Evolutionary conservation across 176 grass and related monocot genomes (phyloP).

Genomic region (Triticum turgidum): DNA sequence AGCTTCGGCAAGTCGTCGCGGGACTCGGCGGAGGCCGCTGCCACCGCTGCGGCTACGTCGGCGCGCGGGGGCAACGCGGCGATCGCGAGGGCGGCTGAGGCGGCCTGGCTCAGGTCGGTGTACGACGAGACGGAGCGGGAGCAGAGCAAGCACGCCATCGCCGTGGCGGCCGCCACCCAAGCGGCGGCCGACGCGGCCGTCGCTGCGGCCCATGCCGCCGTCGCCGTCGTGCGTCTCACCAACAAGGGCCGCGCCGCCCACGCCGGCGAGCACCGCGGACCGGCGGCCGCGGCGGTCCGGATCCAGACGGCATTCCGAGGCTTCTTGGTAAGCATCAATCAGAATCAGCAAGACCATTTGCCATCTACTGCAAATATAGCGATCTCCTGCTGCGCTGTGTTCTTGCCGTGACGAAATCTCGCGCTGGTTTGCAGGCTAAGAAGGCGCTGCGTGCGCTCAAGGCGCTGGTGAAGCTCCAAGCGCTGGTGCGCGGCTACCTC

Average conservation of each 20-base stretch:
- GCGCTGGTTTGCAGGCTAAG: constrained; percentile 52
- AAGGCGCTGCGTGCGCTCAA: constrained; percentile 93
- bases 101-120: constrained; percentile 56
- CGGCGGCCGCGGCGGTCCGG: constrained; percentile 46
- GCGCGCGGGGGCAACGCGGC: constrained; percentile 24
- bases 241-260: constrained; percentile 51
- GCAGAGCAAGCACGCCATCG: constrained; percentile 96
- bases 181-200: constrained; percentile 78
- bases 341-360: background rate
- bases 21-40: constrained; percentile 36
- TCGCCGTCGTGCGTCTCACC: constrained; percentile 77
- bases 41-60: background rate
- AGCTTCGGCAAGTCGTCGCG: constrained; percentile 78
- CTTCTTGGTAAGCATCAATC: constrained; percentile 53
- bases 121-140: constrained; percentile 66
- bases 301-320: constrained; percentile 94
- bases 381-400: constrained; percentile 6
- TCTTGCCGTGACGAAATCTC: background rate
- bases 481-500: constrained; percentile 79
- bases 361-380: background rate
- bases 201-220: constrained; percentile 73
- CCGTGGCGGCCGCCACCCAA: constrained; percentile 73
- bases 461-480: constrained; percentile 90
- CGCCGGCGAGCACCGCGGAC: background rate
- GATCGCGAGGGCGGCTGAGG: constrained; percentile 50